phyloP scores from a whole-genome alignment of 1,284 basidiomycete genomes.

The Tranzscheliella williamsii region DNA sequence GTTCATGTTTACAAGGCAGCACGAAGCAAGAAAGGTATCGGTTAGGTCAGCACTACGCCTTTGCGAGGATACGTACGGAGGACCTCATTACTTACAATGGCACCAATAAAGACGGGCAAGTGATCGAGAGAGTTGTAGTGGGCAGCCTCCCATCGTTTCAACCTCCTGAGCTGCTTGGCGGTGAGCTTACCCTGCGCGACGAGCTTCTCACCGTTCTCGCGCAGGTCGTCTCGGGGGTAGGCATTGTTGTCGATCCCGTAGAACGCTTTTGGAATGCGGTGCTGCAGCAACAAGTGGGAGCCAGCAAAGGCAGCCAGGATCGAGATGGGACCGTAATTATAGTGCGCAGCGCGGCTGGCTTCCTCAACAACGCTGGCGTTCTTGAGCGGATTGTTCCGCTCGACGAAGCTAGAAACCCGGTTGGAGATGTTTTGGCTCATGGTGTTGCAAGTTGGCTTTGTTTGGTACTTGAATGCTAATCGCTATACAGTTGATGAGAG shows the following conservation, averaged over 20 bases:
- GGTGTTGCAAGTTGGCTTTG: too few relatives aligned
- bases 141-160: constrained; percentile 40
- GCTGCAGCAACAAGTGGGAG: constrained; percentile 35
- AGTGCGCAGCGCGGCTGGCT: constrained; percentile 19
- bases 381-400: constrained; percentile 33
- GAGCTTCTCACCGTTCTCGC: constrained; percentile 20
- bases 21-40: too few relatives aligned
- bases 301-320: constrained; percentile 42
- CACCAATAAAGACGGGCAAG: constrained; percentile 31
- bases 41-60: too few relatives aligned
- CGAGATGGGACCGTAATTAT: constrained; percentile 36
- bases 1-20: too few relatives aligned
- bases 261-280: constrained; percentile 33
- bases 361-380: constrained; percentile 21
- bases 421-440: constrained; percentile 28
- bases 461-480: too few relatives aligned
- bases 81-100: constrained; percentile 11
- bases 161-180: constrained; percentile 17
- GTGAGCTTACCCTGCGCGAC: constrained; percentile 39
- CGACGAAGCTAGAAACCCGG: constrained; percentile 26
- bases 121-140: constrained; percentile 41
- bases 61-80: too few relatives aligned
- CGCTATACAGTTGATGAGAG: not conserved
- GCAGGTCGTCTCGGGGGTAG: constrained; percentile 35
- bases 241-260: constrained; percentile 37